Evolutionary conservation across 2,329 filamentous ascomycete genomes (phyloP), one percentile per base, ranked within the genome.

Genomic region (Paramyrothecium sp.): DNA sequence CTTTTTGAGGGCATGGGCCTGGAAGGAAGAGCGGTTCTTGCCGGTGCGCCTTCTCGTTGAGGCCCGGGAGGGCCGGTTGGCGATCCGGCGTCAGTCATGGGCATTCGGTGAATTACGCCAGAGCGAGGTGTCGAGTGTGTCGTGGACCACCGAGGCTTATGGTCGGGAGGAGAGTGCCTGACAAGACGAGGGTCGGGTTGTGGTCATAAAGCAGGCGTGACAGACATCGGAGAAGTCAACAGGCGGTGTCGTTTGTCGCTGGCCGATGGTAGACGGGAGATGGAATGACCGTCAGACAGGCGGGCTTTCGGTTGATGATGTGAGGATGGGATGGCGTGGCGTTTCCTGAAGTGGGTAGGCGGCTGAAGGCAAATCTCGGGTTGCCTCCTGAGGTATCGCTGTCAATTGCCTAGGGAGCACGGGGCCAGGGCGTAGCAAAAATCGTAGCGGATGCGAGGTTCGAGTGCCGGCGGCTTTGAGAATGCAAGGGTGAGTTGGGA

Each of bases 21-120:
- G 48, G 74, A 73, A 26, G 74, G 74, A 41, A 76, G 64, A 11
- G 73, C 73, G 44, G 73, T 76, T 58, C 74, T 68, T 53, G 59
- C 66, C 30, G 72, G 62, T 53, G 62, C 61, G 46, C 64, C 38
- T 50, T 74, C 71, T 48, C 69, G 71, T 54, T 66, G 67, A 51
- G 69, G 65, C 63, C 67, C 67, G 33, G 60, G 47, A 53, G 65
- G 56, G 60, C 63, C 61, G 59, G 63, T 59, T 38, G 65, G 48
- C 46, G 65, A 66, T 17, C 63, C 63, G 38, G 65, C 56, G 59
- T 74, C 66, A 62, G 66, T 70, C 73, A 75, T 74, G 65, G 65
- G 58, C 57, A 59, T 61, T 48, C 53, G 33, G 19, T 16, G 38
- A 44, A 44, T 16, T 17, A 44, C 4, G 26, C 26, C 26, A 30